Evolutionary conservation across 768 basidiomycete genomes (phyloP).

Genomic region (Collybia sordida): DNA sequence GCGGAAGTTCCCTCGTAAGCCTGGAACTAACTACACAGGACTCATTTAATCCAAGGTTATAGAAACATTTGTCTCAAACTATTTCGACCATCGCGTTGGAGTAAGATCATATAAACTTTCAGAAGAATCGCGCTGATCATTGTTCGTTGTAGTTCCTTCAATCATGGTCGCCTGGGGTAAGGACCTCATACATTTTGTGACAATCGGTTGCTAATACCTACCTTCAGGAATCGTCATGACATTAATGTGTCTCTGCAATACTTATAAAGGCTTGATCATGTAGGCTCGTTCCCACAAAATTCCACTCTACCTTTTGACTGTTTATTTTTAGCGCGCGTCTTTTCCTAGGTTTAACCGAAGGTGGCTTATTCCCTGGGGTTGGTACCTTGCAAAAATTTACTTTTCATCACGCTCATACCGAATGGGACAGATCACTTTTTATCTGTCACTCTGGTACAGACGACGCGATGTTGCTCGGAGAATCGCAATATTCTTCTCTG

Average conservation of each 20-base stretch:
- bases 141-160: conserved; percentile 21
- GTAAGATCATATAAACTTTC: conserved; percentile 14
- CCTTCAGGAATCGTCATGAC: conserved; percentile 25
- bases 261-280: conserved; percentile 28
- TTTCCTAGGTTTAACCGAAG: conserved; percentile 40
- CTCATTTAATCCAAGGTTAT: background rate
- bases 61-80: conserved; percentile 34
- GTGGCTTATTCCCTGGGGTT: conserved; percentile 38
- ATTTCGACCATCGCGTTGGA: conserved; percentile 29
- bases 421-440: conserved; percentile 35
- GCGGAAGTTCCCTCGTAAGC: conserved; percentile 35
- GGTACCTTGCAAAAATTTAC: conserved; percentile 3
- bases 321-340: conserved; percentile 27
- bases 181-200: background rate
- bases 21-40: background rate
- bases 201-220: no score
- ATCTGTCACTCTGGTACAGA: conserved; percentile 62
- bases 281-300: conserved; percentile 6
- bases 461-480: conserved; percentile 55
- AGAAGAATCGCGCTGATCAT: background rate
- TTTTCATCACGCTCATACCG: background rate
- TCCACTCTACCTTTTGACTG: background rate
- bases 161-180: conserved; percentile 33
- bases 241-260: conserved; percentile 30
- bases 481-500: conserved; percentile 64